Evolutionary conservation across 2,329 filamentous ascomycete genomes (phyloP), one percentile per base, ranked within the genome.

Genomic region (Didymella pomorum): DNA sequence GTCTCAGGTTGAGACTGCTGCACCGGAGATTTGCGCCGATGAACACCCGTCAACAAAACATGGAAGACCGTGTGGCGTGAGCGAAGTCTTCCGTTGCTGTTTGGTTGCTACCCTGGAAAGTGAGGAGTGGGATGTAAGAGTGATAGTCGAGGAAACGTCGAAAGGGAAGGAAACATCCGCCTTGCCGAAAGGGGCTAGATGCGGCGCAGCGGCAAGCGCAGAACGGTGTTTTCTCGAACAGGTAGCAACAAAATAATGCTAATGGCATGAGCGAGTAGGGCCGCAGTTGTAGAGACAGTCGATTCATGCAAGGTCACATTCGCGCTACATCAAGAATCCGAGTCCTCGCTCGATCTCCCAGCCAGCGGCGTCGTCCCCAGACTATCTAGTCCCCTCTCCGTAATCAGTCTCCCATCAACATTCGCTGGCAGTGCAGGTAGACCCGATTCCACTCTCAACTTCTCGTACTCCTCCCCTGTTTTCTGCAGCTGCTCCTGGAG

Each of bases 401-500:
- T 68, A n/a, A 73, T 69, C 37, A 75, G 31, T 25, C 56, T 69
- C 42, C 68, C 73, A 9, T 71, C 69, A 3, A 70, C 70, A 43
- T 66, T 74, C 12, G 71, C 59, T 37, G 73, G 69, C 4, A 75
- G 49, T 14, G 72, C 71, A 21, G 74, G 69, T 52, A 82, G 73
- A 4, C 81, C 81, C 3, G 78, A 77, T 60, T 83, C 82, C 35
- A 72, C 77, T 54, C 83, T 83, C 56, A 89, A 70, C 52, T 81
- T 82, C 67, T 88, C 83, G 71, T 89, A 92, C 62, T 86, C 84
- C 60, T 91, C 87, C 0, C 91, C 93, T 0, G 92, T 91, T 73
- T 95, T 89, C 72, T 92, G 89, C 51, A 98, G 79, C 53, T 96
- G 79, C 20, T 84, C 83, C 76, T 97, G 93, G 0, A 97, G 89